These are phyloP conservation scores for Eucalyptus cloeziana DNA, from an alignment of 345 rosid species.

Conservation along the genomic window DNA sequence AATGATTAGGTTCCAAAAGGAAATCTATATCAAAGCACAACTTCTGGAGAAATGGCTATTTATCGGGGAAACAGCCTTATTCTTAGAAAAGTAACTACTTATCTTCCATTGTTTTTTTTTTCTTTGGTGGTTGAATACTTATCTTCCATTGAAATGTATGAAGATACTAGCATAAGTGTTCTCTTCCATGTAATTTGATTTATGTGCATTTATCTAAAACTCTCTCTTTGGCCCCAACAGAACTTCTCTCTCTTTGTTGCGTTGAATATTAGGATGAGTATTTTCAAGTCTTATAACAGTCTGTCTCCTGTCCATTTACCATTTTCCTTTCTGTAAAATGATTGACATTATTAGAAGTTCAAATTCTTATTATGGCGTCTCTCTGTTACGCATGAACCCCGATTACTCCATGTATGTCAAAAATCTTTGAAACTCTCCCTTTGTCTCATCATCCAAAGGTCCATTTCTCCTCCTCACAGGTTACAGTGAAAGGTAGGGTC, in stretches of 20 bases:
- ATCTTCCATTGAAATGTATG: not conserved
- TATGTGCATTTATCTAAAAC: not conserved
- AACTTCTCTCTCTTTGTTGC: not conserved
- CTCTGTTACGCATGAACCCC: not conserved
- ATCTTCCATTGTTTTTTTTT: not conserved
- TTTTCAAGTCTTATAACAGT: not conserved
- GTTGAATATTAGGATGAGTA: not conserved
- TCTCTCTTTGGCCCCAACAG: not conserved
- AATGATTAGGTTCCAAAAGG: conserved; percentile 67
- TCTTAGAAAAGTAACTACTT: conserved; percentile 44
- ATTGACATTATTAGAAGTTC: not conserved
- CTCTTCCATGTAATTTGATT: not conserved
- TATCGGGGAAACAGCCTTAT: conserved; percentile 68
- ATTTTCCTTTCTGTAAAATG: not conserved
- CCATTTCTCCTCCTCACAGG: conserved; percentile 20
- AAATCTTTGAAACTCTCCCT: not conserved
- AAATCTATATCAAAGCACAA: conserved; percentile 90
- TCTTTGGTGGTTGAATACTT: not conserved
- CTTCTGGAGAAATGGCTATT: conserved; percentile 91
- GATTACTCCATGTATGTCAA: not conserved
- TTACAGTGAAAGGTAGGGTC: conserved; percentile 48
- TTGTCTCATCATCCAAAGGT: not conserved
- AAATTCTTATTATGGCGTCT: not conserved
- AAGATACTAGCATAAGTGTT: not conserved
- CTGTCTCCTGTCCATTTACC: not conserved